Base-by-base conservation (phyloP, 2,329 filamentous ascomycete species). In the Pseudogymnoascus sp. region DNA sequence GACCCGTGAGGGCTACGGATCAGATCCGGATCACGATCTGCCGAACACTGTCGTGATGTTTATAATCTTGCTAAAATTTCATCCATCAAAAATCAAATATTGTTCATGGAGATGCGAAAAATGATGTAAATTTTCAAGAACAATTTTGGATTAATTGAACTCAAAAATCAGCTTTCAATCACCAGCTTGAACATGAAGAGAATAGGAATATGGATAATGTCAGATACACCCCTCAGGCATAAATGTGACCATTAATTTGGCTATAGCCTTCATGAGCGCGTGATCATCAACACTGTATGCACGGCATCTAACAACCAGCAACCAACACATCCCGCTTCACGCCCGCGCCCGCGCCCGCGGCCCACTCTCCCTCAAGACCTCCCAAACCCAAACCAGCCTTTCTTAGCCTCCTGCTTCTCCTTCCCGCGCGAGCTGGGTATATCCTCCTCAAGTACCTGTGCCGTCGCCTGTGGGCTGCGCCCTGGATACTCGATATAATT, bases 401-500 rank as follows among this genome's bases (percentile, higher is more conserved):
- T 87, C 79, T 87, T 90, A 67, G 82, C 79, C 61, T 81, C 61
- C 77, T 75, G 63, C 77, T 70, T 64, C 72, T 74, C 44, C 70
- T 64, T 67, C 65, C 40, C 72, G 68, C 3, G 68, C 68, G 11
- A 73, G 68, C 4, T 69, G 66, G 29, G 74, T 72, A 14, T 66
- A 70, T 64, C 72, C 71, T 31, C 70, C 64, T 33, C 68, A 67
- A 24, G 68, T 66, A 6, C 67, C 68, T 38, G 61, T 64, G 19
- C 61, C 66, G 61, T 65, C 64, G 7, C 62, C 61, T 50, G 63
- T 64, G 68, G 68, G 68, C 68, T 68, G 69, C 85, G 85, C 35
- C 86, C 86, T 0, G 93, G 92, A 72, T 99, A 99, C 59, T 91
- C 86, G 66, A 99, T 93, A 74, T 97, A 97, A 74, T 97, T 97